phyloP scores from a whole-genome alignment of 1,284 basidiomycete genomes.

The Puccinia sorghi region DNA sequence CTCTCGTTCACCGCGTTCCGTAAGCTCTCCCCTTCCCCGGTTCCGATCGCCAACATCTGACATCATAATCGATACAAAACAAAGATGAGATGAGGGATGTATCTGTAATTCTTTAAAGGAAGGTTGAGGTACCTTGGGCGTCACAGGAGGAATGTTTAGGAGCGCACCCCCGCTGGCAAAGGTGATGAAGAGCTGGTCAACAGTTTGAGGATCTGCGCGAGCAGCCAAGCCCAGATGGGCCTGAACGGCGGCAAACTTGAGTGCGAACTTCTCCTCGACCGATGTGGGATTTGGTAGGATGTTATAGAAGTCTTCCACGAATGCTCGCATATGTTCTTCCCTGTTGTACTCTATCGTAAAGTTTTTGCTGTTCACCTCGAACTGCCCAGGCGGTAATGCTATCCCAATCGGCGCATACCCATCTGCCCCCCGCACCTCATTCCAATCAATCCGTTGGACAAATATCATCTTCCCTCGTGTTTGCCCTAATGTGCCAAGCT shows the following conservation, averaged over 20 bases:
- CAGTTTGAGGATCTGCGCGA: slow-evolving; percentile 5
- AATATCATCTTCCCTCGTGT: slow-evolving; percentile 54
- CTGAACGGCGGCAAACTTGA: slow-evolving; percentile 52
- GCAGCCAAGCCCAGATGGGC: slow-evolving; percentile 51
- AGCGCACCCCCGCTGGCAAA: slow-evolving; percentile 53
- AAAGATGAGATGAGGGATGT: neutral
- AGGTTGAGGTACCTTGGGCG: slow-evolving; percentile 19
- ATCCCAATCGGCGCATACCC: slow-evolving; percentile 50
- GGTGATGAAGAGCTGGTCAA: slow-evolving; percentile 53
- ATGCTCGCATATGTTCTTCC: slow-evolving; percentile 24
- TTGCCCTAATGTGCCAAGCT: slow-evolving; percentile 52
- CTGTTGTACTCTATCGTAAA: slow-evolving; percentile 52
- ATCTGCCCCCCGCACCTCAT: slow-evolving; percentile 9
- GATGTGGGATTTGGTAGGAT: slow-evolving; percentile 50
- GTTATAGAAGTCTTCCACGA: slow-evolving; percentile 55
- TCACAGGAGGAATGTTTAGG: slow-evolving; percentile 29
- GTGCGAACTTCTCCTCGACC: slow-evolving; percentile 50
- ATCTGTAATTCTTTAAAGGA: neutral
- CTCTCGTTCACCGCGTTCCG: neutral
- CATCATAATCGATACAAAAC: neutral
- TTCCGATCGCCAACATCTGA: slow-evolving; percentile 43
- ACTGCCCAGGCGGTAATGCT: slow-evolving; percentile 51
- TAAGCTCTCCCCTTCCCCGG: neutral
- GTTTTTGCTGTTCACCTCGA: slow-evolving; percentile 52
- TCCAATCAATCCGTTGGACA: slow-evolving; percentile 53